phyloP scores from a whole-genome alignment of 176 grass and related monocot genomes.

The Cocos nucifera region DNA sequence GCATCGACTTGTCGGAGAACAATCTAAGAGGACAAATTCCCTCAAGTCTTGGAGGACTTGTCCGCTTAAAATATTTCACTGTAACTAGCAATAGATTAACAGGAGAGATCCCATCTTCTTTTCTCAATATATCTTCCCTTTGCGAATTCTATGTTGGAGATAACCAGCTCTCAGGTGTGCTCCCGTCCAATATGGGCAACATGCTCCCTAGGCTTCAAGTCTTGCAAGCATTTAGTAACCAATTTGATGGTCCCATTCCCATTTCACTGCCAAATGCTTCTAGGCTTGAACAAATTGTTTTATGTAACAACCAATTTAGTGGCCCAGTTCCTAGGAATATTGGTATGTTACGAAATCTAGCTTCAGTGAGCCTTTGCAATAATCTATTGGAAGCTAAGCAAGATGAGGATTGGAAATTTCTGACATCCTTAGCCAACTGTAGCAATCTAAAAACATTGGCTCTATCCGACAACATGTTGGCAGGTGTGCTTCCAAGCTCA shows the following conservation, averaged over 20 bases:
- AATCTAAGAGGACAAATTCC: too few species aligned
- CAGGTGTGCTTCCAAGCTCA: conserved; percentile 24
- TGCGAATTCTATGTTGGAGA: not conserved
- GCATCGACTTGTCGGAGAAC: too few species aligned
- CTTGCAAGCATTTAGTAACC: not conserved
- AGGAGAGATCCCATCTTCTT: conserved; percentile 32
- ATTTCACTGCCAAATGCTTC: conserved; percentile 17
- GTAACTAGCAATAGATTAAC: conserved; percentile 12
- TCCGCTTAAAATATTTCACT: too few species aligned
- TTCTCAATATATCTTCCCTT: conserved; percentile 16
- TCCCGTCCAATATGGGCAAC: conserved; percentile 15
- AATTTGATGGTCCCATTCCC: conserved; percentile 16
- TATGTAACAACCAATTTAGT: conserved; percentile 11
- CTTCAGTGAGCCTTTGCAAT: conserved; percentile 11
- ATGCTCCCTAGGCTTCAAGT: conserved; percentile 5
- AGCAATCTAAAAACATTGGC: conserved; percentile 11
- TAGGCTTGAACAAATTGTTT: not conserved
- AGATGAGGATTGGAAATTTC: conserved; percentile 19
- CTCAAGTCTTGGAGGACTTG: too few species aligned
- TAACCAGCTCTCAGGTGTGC: conserved; percentile 17
- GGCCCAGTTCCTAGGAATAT: conserved; percentile 17
- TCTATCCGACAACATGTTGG: conserved; percentile 23
- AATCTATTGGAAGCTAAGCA: conserved; percentile 34
- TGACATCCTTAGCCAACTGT: conserved; percentile 31
- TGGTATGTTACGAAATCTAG: conserved; percentile 19